A percentile compares a stretch with the other conserved stretches of the same genome.
Conservation (phyloP, 306 rosid species). For the Elaeagnus macrophylla region DNA sequence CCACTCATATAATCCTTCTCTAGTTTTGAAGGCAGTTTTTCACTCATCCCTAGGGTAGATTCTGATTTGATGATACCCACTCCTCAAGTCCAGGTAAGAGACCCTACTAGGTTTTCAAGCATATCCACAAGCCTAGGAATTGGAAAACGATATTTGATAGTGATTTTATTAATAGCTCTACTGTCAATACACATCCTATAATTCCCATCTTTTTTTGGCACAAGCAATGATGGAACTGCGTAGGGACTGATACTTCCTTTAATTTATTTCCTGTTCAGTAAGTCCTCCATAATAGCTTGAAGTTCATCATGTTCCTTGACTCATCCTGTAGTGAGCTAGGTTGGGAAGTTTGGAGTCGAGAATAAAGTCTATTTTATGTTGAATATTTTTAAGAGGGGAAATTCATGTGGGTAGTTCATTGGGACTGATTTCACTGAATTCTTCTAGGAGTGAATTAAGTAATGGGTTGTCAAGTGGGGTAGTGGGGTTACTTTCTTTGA, state of each 20-base stretch:
- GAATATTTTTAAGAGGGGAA: too few relatives aligned
- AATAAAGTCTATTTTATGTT: too few relatives aligned
- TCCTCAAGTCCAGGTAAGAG: not conserved
- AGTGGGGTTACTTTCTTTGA: too few relatives aligned
- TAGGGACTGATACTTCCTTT: not conserved
- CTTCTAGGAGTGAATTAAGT: too few relatives aligned
- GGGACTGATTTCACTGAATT: too few relatives aligned
- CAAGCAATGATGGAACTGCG: not conserved
- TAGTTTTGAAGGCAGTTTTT: too few relatives aligned
- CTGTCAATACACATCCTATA: not conserved
- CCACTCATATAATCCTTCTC: too few relatives aligned
- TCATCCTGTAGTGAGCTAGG: not conserved
- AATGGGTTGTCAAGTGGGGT: too few relatives aligned
- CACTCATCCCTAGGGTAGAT: too few relatives aligned
- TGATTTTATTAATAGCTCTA: not conserved
- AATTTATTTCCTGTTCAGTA: not conserved
- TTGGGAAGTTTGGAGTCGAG: not conserved
- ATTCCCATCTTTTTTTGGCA: not conserved
- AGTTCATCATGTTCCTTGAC: not conserved
- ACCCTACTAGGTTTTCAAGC: too few relatives aligned
- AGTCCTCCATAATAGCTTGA: not conserved
- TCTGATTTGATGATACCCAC: too few relatives aligned
- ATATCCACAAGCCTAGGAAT: not conserved
- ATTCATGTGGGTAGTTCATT: too few relatives aligned
- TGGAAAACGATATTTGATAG: not conserved